phyloP scores from a whole-genome alignment of 805 yeast species.

The Vanderwaltozyma polyspora region DNA sequence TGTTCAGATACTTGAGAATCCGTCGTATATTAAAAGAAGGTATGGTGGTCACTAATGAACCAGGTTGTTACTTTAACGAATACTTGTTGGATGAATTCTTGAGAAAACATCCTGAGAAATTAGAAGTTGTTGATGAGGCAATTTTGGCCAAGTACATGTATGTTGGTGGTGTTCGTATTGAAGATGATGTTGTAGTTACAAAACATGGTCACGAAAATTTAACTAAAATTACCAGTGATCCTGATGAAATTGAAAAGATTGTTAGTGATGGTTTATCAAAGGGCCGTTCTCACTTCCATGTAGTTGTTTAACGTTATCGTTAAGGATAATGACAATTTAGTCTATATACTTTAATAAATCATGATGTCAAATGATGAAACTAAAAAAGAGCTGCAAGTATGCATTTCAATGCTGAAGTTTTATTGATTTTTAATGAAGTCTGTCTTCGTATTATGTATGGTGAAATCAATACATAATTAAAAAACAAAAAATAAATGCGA shows the following conservation, averaged over 20 bases:
- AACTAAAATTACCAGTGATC: conserved; percentile 76
- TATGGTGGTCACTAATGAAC: conserved; percentile 91
- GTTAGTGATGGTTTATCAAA: conserved; percentile 58
- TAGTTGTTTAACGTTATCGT: too few relatives aligned
- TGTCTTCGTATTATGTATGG: too few relatives aligned
- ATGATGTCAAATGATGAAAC: too few relatives aligned
- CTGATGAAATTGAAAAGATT: conserved; percentile 67
- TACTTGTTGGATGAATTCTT: conserved; percentile 59
- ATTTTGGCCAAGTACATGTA: conserved; percentile 69
- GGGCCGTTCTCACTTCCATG: conserved; percentile 56
- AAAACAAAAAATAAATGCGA: conserved; percentile 33
- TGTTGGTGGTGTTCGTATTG: conserved; percentile 96
- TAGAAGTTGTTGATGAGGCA: conserved; percentile 49
- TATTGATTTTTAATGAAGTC: too few relatives aligned
- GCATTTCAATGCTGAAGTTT: too few relatives aligned
- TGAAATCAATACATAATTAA: too few relatives aligned
- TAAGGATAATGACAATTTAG: too few relatives aligned
- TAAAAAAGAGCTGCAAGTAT: too few relatives aligned
- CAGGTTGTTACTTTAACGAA: conserved; percentile 86
- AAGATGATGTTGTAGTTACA: conserved; percentile 81
- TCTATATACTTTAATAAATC: too few relatives aligned
- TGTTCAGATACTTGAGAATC: conserved; percentile 66
- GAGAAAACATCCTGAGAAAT: conserved; percentile 33
- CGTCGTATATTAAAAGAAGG: conserved; percentile 60
- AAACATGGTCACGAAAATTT: conserved; percentile 67